Base-by-base conservation (phyloP, 169 alveolate genomes). In the Plasmodium vivax region DNA sequence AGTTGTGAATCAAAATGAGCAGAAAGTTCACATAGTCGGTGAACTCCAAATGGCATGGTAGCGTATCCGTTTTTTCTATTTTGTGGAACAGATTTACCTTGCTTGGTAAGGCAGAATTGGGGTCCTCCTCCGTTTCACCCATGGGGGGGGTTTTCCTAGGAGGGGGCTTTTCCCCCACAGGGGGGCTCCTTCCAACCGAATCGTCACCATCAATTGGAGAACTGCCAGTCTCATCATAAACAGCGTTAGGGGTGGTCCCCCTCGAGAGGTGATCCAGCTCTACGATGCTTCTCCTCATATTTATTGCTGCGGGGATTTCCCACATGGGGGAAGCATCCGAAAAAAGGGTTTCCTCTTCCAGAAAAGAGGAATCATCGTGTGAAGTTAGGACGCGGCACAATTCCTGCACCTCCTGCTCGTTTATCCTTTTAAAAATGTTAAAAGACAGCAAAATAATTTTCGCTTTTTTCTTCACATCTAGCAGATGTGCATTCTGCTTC, bases 401-500 rank as follows among this genome's bases (percentile, higher is more conserved):
- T 14, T 47, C 32, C 32, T 85, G 45, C 85, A 75, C 54, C 23
- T 75, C 83, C n/a, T 10, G 7, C 6, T 41, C 51, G 32, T 75
- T 51, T 75, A 77, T 51, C 81, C 80, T 85, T 32, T 85, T 54
- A 75, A 85, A 85, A 75, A 85, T 85, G 71, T 75, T 77, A 71
- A 8, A 85, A 3, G 71, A 85, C 38, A 85, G 27, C 27, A 85
- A 51, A 85, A 75, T 27, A 0, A 85, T 75, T 85, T 85, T 85
- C 2, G 38, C 56, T 85, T 85, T 73, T 54, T 85, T 85, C 82
- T 30, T 51, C 36, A 56, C 54, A 47, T 85, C 87, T 10, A 85
- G 43, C 68, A 34, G n/a, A 36, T 85, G 87, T 23, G 36, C 2
- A 85, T 85, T 16, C 62, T 34, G 54, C 54, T 85, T 47, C 58